phyloP scores from a whole-genome alignment of 495 filamentous ascomycete genomes.

The Aspergillus panamensis region DNA sequence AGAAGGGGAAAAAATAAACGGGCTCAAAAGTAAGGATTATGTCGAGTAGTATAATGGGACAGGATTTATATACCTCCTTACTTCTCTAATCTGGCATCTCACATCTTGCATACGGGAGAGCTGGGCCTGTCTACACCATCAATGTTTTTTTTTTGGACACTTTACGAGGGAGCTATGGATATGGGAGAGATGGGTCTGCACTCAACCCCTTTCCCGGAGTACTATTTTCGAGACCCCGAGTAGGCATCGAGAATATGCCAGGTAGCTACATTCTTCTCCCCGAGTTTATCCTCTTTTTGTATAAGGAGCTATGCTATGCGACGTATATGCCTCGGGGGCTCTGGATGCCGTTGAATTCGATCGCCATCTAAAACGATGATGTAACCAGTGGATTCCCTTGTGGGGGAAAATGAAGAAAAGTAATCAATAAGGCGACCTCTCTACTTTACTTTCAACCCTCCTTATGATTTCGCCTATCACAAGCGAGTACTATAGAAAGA shows the following conservation, averaged over 20 bases:
- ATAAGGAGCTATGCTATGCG: background rate
- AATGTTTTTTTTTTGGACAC: background rate
- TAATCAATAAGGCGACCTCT: background rate
- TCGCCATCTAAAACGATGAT: background rate
- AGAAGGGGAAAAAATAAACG: background rate
- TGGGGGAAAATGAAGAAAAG: background rate
- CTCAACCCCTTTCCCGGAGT: background rate
- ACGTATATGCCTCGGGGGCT: background rate
- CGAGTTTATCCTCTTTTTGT: too few species aligned
- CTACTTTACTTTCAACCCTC: background rate
- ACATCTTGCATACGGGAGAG: background rate
- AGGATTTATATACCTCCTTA: background rate
- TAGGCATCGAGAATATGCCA: too few species aligned
- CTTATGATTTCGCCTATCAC: background rate
- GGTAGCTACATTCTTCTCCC: too few species aligned
- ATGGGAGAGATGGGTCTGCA: background rate
- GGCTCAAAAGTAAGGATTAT: background rate
- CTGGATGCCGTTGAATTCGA: background rate
- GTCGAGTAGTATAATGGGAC: background rate
- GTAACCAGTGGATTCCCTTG: background rate
- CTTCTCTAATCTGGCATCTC: background rate
- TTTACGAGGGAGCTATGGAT: background rate
- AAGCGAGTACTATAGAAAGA: background rate
- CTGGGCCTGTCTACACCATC: background rate
- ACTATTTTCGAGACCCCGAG: too few species aligned